phyloP scores from a whole-genome alignment of 2,329 filamentous ascomycete species.

The Alternaria incomplexa region DNA sequence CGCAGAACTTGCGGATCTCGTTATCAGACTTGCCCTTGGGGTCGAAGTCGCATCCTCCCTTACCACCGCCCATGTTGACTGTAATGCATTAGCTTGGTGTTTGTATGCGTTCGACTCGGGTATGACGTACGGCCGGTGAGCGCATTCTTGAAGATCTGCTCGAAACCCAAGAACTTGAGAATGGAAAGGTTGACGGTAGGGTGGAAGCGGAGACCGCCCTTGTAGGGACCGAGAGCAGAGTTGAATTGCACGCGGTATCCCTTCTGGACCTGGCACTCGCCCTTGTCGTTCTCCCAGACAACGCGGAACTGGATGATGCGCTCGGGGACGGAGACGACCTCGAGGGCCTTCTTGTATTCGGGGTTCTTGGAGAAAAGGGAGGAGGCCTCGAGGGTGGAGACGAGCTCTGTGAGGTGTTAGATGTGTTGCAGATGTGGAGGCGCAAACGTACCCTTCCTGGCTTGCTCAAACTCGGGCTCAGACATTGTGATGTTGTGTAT shows the following conservation, averaged over 20 bases:
- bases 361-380: slow-evolving; percentile 92
- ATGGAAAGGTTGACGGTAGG: slow-evolving; percentile 78
- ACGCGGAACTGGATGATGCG: slow-evolving; percentile 97
- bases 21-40: slow-evolving; percentile 98
- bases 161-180: slow-evolving; percentile 97
- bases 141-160: slow-evolving; percentile 99
- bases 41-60: slow-evolving; percentile 98
- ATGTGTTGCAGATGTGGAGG: not conserved
- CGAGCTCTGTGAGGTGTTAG: slow-evolving; percentile 71
- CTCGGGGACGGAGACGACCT: slow-evolving; percentile 89
- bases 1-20: slow-evolving; percentile 97
- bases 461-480: slow-evolving; percentile 99
- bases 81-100: slow-evolving; percentile 13
- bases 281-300: slow-evolving; percentile 94
- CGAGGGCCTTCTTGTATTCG: slow-evolving; percentile 89
- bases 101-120: not conserved
- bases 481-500: slow-evolving; percentile 64
- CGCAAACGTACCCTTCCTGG: slow-evolving; percentile 78
- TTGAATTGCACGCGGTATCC: slow-evolving; percentile 99
- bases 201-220: slow-evolving; percentile 95
- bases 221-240: slow-evolving; percentile 95
- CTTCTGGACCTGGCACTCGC: slow-evolving; percentile 87
- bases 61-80: slow-evolving; percentile 96
- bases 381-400: slow-evolving; percentile 91
- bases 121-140: slow-evolving; percentile 79